Evolutionary conservation across 2,329 filamentous ascomycete genomes (phyloP).

Genomic region (Ophiostoma perfectum): DNA sequence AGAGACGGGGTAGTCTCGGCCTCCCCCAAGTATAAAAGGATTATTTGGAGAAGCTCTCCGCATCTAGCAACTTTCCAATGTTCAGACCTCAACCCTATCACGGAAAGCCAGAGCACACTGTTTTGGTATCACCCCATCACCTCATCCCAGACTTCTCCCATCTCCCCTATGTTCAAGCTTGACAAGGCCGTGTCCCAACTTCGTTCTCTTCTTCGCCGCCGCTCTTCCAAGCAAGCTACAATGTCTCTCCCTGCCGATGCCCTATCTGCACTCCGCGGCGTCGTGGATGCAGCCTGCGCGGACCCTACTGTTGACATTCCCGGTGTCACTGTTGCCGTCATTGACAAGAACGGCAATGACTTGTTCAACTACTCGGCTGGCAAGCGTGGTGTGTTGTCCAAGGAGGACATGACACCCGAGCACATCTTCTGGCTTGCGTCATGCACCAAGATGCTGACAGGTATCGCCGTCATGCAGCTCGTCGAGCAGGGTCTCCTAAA

Average conservation of each 20-base stretch:
- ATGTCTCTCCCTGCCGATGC: slow-evolving; percentile 28
- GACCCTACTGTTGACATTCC: slow-evolving; percentile 40
- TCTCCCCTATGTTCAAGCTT: background rate
- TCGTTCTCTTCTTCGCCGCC: background rate
- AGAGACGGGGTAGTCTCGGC: background rate
- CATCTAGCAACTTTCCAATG: background rate
- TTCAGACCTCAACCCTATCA: too few relatives aligned
- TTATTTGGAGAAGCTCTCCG: slow-evolving; percentile 6
- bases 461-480: slow-evolving; percentile 51
- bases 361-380: slow-evolving; percentile 46
- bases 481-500: slow-evolving; percentile 47
- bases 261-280: slow-evolving; percentile 27
- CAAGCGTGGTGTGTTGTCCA: slow-evolving; percentile 38
- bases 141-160: background rate
- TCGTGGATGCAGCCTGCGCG: slow-evolving; percentile 37
- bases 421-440: slow-evolving; percentile 56
- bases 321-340: slow-evolving; percentile 41
- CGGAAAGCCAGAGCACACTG: too few relatives aligned
- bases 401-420: slow-evolving; percentile 54
- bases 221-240: background rate
- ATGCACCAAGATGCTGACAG: slow-evolving; percentile 52
- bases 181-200: background rate
- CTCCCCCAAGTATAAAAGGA: background rate
- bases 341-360: slow-evolving; percentile 45
- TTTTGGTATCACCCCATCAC: too few relatives aligned